Conservation (phyloP, 306 rosid species). For the Quercus bicolor region DNA sequence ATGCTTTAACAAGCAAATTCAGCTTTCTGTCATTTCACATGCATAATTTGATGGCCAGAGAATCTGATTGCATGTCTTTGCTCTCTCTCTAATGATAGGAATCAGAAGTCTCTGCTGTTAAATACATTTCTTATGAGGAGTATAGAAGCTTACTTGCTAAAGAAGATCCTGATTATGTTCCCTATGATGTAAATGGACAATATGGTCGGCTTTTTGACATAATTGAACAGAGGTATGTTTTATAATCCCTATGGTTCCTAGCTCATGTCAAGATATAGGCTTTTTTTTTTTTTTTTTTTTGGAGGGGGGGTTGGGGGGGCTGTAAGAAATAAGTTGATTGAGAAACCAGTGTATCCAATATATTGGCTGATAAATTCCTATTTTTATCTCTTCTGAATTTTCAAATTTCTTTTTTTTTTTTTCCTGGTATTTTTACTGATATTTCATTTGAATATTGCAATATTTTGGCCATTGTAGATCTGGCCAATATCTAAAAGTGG, state of each 20-base stretch:
- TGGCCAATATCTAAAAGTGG: no score
- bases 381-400: no score
- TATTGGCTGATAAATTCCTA: no score
- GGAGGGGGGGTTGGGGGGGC: no score
- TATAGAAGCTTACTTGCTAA: constrained; percentile 62
- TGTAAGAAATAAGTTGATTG: background rate
- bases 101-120: constrained; percentile 89
- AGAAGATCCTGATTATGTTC: constrained; percentile 70
- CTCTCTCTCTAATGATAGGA: constrained; percentile 49
- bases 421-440: no score
- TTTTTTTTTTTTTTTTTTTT: background rate
- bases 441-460: no score
- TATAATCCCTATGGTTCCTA: background rate
- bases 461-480: no score
- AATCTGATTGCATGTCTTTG: constrained; percentile 11
- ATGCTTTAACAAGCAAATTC: background rate
- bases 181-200: constrained; percentile 69
- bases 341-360: background rate
- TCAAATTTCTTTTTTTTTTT: no score
- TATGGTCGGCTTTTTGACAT: constrained; percentile 78
- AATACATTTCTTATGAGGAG: constrained; percentile 70
- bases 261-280: background rate
- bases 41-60: background rate
- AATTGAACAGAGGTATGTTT: constrained; percentile 60
- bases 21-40: background rate